These are phyloP conservation scores for Talaromyces nanjingensis DNA, from an alignment of 495 filamentous ascomycete species.

Conservation along the genomic window DNA sequence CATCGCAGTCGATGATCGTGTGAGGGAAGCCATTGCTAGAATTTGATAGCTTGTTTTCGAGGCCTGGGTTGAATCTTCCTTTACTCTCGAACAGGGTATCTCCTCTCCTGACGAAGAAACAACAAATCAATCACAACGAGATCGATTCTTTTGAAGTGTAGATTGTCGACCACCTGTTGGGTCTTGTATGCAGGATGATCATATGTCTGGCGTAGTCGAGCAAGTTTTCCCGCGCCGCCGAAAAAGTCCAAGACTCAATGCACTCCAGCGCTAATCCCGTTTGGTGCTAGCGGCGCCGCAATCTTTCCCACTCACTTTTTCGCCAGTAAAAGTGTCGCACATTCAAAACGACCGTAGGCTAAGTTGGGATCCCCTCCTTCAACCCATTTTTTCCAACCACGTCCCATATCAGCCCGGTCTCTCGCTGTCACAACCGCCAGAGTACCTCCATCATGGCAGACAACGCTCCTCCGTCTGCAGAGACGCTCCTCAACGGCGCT, in stretches of 20 bases:
- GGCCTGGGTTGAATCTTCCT: background rate
- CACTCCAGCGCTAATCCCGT: background rate
- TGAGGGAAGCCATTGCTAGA: constrained; percentile 1
- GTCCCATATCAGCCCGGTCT: constrained; percentile 11
- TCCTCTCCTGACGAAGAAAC: background rate
- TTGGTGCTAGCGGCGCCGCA: constrained; percentile 24
- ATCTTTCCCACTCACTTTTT: constrained; percentile 39
- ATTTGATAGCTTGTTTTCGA: background rate
- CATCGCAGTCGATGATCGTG: background rate
- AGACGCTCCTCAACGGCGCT: constrained; percentile 49
- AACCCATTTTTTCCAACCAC: constrained; percentile 8
- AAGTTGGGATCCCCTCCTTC: constrained; percentile 11
- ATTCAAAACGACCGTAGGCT: constrained; percentile 13
- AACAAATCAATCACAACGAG: background rate
- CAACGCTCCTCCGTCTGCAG: constrained; percentile 47
- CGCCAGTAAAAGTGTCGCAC: constrained; percentile 24
- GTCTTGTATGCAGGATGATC: background rate
- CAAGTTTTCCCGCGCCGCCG: constrained; percentile 3
- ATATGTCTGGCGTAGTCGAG: background rate
- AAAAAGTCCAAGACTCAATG: background rate
- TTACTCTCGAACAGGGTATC: background rate
- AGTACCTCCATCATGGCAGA: constrained; percentile 54
- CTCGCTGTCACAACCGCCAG: constrained; percentile 11
- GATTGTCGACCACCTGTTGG: background rate
- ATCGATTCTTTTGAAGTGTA: background rate